Percentiles rank a stretch among this genome's conserved stretches.
phyloP scores from a whole-genome alignment of 2,329 filamentous ascomycete genomes.

The Colletotrichum chlorophyti region DNA sequence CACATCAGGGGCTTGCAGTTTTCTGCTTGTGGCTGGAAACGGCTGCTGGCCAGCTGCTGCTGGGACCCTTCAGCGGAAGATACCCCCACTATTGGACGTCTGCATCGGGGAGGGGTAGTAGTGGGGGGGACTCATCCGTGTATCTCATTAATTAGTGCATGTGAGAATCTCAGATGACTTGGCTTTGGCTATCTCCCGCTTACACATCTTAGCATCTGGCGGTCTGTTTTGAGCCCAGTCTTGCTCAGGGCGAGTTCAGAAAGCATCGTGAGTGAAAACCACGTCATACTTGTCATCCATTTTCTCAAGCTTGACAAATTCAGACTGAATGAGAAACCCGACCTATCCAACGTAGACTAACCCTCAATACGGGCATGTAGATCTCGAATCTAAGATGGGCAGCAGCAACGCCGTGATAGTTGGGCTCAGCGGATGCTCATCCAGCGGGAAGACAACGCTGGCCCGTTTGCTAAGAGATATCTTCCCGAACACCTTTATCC shows the following conservation, averaged over 20 bases:
- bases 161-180: conserved; percentile 16
- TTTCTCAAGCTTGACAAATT: no score
- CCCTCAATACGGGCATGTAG: no score
- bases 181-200: conserved; percentile 20
- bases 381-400: conserved; percentile 40
- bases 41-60: conserved; percentile 2
- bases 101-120: conserved; percentile 16
- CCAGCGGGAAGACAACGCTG: conserved; percentile 93
- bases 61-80: conserved; percentile 2
- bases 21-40: conserved; percentile 19
- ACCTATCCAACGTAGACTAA: no score
- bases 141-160: conserved; percentile 8
- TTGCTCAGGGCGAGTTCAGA: no score
- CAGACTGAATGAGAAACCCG: no score
- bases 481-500: conserved; percentile 79
- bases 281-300: no score
- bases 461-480: conserved; percentile 83
- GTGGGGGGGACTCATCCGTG: conserved; percentile 19
- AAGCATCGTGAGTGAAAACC: no score
- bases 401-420: conserved; percentile 67
- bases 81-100: conserved; percentile 14
- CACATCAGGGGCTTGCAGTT: conserved; percentile 24
- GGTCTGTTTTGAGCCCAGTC: no score
- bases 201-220: conserved; percentile 1
- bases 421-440: conserved; percentile 88